Evolutionary conservation across 1,284 basidiomycete species (phyloP).

Genomic region (Papiliotrema nemorosa): DNA sequence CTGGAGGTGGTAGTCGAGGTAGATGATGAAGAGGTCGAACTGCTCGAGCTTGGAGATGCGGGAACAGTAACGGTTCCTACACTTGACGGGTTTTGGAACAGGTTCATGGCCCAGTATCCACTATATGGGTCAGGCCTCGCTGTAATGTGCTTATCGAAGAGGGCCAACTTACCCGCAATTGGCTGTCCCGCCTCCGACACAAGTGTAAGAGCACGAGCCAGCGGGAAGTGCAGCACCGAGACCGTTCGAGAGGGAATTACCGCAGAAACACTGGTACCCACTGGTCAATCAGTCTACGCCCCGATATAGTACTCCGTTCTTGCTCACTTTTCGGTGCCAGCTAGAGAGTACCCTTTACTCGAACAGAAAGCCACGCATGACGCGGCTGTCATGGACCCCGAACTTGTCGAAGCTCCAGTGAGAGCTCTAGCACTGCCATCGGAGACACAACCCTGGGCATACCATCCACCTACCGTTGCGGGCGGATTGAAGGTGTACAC

Average conservation of each 20-base stretch:
- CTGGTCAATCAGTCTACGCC: neutral
- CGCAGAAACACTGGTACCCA: neutral
- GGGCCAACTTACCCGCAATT: neutral
- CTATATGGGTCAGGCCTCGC: neutral
- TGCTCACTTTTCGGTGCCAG: neutral
- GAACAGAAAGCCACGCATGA: neutral
- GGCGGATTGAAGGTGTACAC: neutral
- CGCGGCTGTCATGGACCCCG: neutral
- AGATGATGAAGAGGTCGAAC: neutral
- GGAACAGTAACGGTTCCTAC: too few species aligned
- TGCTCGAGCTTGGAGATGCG: too few species aligned
- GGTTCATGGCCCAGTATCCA: slow-evolving; percentile 1
- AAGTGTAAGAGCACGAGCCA: neutral
- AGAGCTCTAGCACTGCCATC: neutral
- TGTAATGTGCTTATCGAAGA: neutral
- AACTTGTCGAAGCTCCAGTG: neutral
- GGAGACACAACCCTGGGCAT: neutral
- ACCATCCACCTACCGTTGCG: neutral
- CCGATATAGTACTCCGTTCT: neutral
- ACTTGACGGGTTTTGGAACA: neutral
- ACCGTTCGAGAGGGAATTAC: neutral
- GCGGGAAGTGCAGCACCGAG: neutral
- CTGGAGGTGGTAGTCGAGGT: slow-evolving; percentile 1
- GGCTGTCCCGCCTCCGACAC: neutral
- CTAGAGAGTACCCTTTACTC: neutral